Percentiles rank a stretch among this genome's conserved stretches.
Evolutionary conservation across 352 stramenopile genomes (phyloP).

Genomic region (Thraustotheca clavata): DNA sequence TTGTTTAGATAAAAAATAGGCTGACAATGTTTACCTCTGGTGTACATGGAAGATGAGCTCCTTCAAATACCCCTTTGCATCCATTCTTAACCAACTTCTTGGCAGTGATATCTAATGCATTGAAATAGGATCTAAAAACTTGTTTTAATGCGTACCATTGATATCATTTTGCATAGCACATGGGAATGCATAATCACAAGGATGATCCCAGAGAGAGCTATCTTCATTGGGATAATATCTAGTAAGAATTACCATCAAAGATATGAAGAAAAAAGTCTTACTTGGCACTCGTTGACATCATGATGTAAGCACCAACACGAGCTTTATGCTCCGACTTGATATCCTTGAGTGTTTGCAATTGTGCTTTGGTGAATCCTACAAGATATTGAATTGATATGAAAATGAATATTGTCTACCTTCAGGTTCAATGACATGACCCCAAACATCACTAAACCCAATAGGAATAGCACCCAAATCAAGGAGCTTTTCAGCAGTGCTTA

Average conservation of each 20-base stretch:
- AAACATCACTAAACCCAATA: constrained; percentile 94
- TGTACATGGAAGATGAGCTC: constrained; percentile 75
- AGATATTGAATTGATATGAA: neutral
- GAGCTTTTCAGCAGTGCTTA: constrained; percentile 93
- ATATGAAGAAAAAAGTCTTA: neutral
- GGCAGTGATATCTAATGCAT: constrained; percentile 12
- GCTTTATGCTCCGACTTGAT: constrained; percentile 79
- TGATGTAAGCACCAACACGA: constrained; percentile 78
- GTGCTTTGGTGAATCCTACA: constrained; percentile 51
- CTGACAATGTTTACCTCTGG: constrained; percentile 32
- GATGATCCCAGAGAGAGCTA: constrained; percentile 78
- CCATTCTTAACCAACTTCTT: constrained; percentile 81
- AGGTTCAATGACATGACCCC: constrained; percentile 93
- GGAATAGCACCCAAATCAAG: constrained; percentile 93
- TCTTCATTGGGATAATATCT: constrained; percentile 75
- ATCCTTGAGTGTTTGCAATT: constrained; percentile 60
- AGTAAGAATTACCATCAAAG: neutral
- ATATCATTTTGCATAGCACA: constrained; percentile 94
- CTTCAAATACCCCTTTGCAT: constrained; percentile 84
- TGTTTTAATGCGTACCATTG: constrained; percentile 34
- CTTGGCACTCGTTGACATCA: constrained; percentile 77
- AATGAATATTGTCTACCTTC: constrained; percentile 45
- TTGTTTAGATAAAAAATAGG: neutral
- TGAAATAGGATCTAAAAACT: neutral
- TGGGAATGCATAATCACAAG: constrained; percentile 94